Base-by-base conservation (phyloP, 2,329 filamentous ascomycete genomes). In the Cladosporium phlei region DNA sequence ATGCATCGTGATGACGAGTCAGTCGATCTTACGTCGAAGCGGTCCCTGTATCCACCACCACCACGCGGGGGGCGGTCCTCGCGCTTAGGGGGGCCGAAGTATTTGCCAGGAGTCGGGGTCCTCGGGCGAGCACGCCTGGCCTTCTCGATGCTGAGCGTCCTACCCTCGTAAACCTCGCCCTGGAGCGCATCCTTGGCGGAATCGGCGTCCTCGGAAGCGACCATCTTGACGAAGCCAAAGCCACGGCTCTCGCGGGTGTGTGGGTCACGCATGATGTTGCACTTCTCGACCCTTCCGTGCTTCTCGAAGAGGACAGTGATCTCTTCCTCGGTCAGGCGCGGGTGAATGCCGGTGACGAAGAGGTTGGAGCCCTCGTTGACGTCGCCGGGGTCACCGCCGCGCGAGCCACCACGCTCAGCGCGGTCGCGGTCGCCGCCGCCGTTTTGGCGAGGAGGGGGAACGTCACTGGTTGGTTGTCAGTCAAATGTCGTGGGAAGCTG, bases 181-280 rank as follows among this genome's bases (percentile, higher is more conserved):
- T 97, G 91, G 24, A 98, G 79, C 45, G 87, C 91, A 63, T 97
- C 93, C 75, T 93, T 95, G 58, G 93, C 93, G 58, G 93, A 90
- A 69, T 98, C 93, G 55, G 93, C 93, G 70, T 95, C 87, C 47
- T 97, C 91, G 38, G 88, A 81, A 49, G 88, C 94, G 51, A 89
- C 83, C 91, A 98, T 97, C 77, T 98, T 97, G 67, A 98, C 93
- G 74, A 98, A 98, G 47, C 93, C 93, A 58, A 98, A 98, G 57
- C 93, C 93, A 70, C 93, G 93, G 59, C 91, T 97, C 72, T 98
- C 93, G 73, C 95, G 95, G 63, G 88, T 94, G 71, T 98, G 93
- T 52, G 93, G 93, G 66, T 98, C 93, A 64, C 91, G 83, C 93
- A 98, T 98, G 74, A 98, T 98, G 69, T 96, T 94, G 75, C 91